Evolutionary conservation across 805 yeast species (phyloP).

Genomic region (Spathaspora hagerdaliae): DNA sequence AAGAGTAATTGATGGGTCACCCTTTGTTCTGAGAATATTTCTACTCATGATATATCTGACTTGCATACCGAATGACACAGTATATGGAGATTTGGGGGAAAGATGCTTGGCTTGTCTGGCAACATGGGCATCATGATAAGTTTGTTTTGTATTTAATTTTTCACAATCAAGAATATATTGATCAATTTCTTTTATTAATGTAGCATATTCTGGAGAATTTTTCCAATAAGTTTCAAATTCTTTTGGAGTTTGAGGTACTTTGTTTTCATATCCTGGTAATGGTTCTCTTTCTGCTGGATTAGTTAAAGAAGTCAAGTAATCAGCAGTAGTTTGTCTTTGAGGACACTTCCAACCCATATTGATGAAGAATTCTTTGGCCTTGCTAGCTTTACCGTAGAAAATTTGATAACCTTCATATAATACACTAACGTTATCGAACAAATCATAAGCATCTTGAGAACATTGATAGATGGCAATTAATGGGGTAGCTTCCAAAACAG

Average conservation of each 20-base stretch:
- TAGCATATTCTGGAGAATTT: slow-evolving; percentile 46
- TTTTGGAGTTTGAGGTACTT: slow-evolving; percentile 50
- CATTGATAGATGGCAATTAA: slow-evolving; percentile 56
- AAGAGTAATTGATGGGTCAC: slow-evolving; percentile 54
- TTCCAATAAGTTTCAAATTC: slow-evolving; percentile 63
- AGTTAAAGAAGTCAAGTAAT: slow-evolving; percentile 62
- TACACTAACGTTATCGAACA: slow-evolving; percentile 45
- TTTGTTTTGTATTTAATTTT: slow-evolving; percentile 11
- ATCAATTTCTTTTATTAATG: slow-evolving; percentile 40
- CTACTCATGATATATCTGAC: slow-evolving; percentile 48
- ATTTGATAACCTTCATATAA: slow-evolving; percentile 47
- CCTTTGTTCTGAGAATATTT: slow-evolving; percentile 50
- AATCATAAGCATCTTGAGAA: slow-evolving; percentile 50
- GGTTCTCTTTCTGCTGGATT: slow-evolving; percentile 58
- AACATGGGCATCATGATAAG: slow-evolving; percentile 18
- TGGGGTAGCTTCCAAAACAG: slow-evolving; percentile 45
- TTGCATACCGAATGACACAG: slow-evolving; percentile 47
- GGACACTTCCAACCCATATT: slow-evolving; percentile 63
- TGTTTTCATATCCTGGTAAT: slow-evolving; percentile 45
- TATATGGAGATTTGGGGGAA: slow-evolving; percentile 30
- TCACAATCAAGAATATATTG: slow-evolving; percentile 29
- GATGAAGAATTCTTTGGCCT: slow-evolving; percentile 47
- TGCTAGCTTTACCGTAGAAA: slow-evolving; percentile 26
- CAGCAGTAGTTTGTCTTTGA: slow-evolving; percentile 64
- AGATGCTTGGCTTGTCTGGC: slow-evolving; percentile 40